phyloP scores from a whole-genome alignment of 2,329 filamentous ascomycete genomes.

The Stagonosporopsis vannaccii region DNA sequence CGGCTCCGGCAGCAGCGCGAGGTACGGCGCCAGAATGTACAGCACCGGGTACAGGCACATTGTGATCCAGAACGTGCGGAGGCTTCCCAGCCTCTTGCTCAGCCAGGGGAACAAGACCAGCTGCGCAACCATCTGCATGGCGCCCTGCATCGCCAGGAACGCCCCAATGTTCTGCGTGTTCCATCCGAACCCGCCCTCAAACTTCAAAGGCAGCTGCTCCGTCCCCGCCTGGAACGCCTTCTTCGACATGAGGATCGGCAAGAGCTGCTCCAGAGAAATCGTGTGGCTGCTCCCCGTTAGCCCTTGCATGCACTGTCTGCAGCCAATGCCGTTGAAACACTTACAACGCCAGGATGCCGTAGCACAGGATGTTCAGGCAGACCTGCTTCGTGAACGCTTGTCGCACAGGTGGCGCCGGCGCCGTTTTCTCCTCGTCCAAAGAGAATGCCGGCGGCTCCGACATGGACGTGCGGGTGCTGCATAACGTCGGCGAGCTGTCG shows the following conservation, averaged over 20 bases:
- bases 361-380: slow-evolving; percentile 84
- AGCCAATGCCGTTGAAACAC: slow-evolving; percentile 4
- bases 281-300: slow-evolving; percentile 72
- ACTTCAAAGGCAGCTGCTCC: slow-evolving; percentile 79
- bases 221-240: slow-evolving; percentile 57
- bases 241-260: slow-evolving; percentile 90
- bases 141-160: slow-evolving; percentile 86
- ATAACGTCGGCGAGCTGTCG: slow-evolving; percentile 61
- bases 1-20: slow-evolving; percentile 78
- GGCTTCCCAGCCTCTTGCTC: slow-evolving; percentile 75
- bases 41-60: slow-evolving; percentile 85
- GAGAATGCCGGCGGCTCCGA: slow-evolving; percentile 45
- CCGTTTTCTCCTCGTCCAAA: slow-evolving; percentile 40
- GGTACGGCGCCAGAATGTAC: slow-evolving; percentile 87
- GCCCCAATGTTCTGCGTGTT: slow-evolving; percentile 84
- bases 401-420: slow-evolving; percentile 37
- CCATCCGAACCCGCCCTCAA: slow-evolving; percentile 84
- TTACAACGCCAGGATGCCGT: slow-evolving; percentile 94
- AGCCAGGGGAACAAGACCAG: slow-evolving; percentile 83
- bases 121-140: slow-evolving; percentile 88
- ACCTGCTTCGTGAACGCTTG: slow-evolving; percentile 85
- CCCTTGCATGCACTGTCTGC: slow-evolving; percentile 18
- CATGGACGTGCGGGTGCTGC: slow-evolving; percentile 42
- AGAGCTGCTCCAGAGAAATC: slow-evolving; percentile 92
- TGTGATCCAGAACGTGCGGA: slow-evolving; percentile 82